Evolutionary conservation across 345 rosid genomes (phyloP), one percentile per base, ranked within the genome.

Genomic region (Erodium maritimum): DNA sequence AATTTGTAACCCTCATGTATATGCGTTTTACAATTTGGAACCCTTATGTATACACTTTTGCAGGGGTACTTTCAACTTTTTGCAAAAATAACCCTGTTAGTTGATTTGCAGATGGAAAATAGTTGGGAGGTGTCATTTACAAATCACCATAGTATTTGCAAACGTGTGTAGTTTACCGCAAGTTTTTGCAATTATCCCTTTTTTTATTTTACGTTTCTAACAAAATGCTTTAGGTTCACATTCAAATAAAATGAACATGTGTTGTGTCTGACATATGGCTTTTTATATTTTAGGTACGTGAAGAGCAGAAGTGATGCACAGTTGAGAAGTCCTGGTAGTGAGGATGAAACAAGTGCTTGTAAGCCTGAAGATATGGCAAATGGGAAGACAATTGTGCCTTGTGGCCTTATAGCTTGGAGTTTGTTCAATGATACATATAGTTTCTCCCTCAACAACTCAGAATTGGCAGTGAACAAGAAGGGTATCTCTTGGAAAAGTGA

Each of bases 341-440:
- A 58, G 59, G 22, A 37, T 57, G 81, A 75, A 3, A 77, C 82
- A 17, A 54, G 68, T 34, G 45, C 37, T 61, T 94, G 99, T 70
- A 70, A 80, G 66, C 99, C 97, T 1, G 99, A 94, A 78, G 75
- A 75, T 69, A 17, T 1, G 17, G 17, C 25, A 11, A 56, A 72
- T 50, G 84, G 75, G 65, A 29, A 11, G 14, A 61, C 73, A 19
- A 87, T 87, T 65, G 91, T 87, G 29, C 99, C 99, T 2, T 94
- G 99, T 66, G 99, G 99, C 77, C 88, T 94, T n/a, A 87, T 94
- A 57, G 99, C 99, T 58, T 94, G 99, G 97, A 94, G 99, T 77
- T 81, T 94, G 69, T 94, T 94, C 72, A 94, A 94, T 23, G 97
- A 90, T 73, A 87, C 95, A 3, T 94, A 87, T 62, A 52, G 1